phyloP scores from a whole-genome alignment of 2,329 filamentous ascomycete genomes.

The Periconia macrospinosa region DNA sequence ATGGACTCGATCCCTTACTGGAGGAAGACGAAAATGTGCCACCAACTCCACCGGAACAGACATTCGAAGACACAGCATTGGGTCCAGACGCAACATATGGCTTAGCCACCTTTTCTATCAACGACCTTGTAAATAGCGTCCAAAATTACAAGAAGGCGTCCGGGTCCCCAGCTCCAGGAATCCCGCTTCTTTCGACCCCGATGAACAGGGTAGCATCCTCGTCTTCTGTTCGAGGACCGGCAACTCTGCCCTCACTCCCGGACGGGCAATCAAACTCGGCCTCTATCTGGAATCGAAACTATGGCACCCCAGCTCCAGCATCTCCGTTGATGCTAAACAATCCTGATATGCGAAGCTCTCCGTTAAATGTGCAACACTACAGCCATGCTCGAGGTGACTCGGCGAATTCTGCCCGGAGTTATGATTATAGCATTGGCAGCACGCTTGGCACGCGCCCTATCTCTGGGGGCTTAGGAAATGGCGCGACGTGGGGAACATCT shows the following conservation, averaged over 20 bases:
- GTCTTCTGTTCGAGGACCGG: conserved; percentile 38
- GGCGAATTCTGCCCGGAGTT: conserved; percentile 44
- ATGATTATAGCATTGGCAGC: conserved; percentile 20
- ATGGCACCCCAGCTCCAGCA: conserved; percentile 32
- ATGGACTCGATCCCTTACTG: conserved; percentile 41
- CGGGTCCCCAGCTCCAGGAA: conserved; percentile 28
- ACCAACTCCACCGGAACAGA: conserved; percentile 51
- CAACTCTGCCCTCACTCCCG: conserved; percentile 39
- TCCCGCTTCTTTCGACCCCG: conserved; percentile 28
- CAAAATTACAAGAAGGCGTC: conserved; percentile 36
- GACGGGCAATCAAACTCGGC: conserved; percentile 38
- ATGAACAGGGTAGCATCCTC: conserved; percentile 40
- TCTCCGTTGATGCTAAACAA: conserved; percentile 28
- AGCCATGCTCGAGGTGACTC: conserved; percentile 50
- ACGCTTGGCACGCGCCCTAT: conserved; percentile 20
- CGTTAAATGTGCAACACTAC: conserved; percentile 33
- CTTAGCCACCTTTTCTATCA: conserved; percentile 31
- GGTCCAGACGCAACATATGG: conserved; percentile 36
- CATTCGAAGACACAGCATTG: conserved; percentile 45
- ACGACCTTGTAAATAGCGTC: conserved; percentile 42
- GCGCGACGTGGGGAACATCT: conserved; percentile 36
- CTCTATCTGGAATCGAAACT: conserved; percentile 42
- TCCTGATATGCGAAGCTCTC: conserved; percentile 29
- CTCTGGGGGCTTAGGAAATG: conserved; percentile 35
- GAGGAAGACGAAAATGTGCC: conserved; percentile 50